phyloP scores from a whole-genome alignment of 2,329 filamentous ascomycete genomes.

The Ramichloridium luteum region DNA sequence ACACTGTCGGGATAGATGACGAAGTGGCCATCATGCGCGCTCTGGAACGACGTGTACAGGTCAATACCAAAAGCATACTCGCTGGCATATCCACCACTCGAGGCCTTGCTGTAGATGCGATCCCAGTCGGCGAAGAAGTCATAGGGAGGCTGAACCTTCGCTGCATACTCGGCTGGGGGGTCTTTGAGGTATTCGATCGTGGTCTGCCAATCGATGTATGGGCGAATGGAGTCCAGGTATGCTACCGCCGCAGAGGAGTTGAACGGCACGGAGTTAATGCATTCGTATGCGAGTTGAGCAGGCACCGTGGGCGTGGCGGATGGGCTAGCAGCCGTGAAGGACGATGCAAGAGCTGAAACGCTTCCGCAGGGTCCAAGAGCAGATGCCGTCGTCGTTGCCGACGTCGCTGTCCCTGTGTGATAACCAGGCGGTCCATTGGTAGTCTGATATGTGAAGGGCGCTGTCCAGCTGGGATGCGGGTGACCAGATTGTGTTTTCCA shows the following conservation, averaged over 20 bases:
- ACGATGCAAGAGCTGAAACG: slow-evolving; percentile 15
- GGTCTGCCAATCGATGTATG: slow-evolving; percentile 37
- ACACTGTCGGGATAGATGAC: slow-evolving; percentile 43
- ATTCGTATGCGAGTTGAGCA: slow-evolving; percentile 34
- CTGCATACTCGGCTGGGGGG: slow-evolving; percentile 34
- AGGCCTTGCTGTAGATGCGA: slow-evolving; percentile 28
- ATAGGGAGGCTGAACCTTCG: slow-evolving; percentile 33
- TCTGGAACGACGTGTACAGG: slow-evolving; percentile 41
- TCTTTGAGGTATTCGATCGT: slow-evolving; percentile 33
- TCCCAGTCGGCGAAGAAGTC: slow-evolving; percentile 31
- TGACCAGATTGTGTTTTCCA: too few species aligned
- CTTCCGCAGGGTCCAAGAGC: slow-evolving; percentile 15
- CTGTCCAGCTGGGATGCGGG: too few species aligned
- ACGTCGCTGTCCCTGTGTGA: background rate
- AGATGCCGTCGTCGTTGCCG: background rate
- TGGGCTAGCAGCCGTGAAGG: slow-evolving; percentile 15
- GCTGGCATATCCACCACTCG: slow-evolving; percentile 26
- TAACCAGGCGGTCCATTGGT: too few species aligned
- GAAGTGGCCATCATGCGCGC: slow-evolving; percentile 55
- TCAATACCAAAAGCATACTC: slow-evolving; percentile 38
- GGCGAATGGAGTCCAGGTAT: slow-evolving; percentile 31
- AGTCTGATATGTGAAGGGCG: too few species aligned
- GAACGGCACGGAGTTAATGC: slow-evolving; percentile 34
- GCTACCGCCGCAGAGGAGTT: slow-evolving; percentile 29
- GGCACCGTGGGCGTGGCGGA: slow-evolving; percentile 28